These are phyloP conservation scores for Immersiporthe knoxdaviesiana DNA, from an alignment of 2,329 filamentous ascomycete genomes.

Conservation along the genomic window DNA sequence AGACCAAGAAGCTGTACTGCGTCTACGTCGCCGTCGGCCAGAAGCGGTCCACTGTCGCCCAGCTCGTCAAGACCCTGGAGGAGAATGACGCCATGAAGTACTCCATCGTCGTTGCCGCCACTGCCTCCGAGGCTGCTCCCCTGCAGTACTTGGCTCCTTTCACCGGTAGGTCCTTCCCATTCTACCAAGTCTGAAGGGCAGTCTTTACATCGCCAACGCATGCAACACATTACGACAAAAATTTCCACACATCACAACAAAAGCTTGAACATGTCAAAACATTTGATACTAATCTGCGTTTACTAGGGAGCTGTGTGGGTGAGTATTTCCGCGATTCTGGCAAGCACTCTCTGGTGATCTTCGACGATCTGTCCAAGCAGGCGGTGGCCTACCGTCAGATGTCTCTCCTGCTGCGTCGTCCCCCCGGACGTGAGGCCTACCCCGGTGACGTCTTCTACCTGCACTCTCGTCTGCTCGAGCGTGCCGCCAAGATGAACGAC, in stretches of 20 bases:
- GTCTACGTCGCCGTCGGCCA: conserved; percentile 98
- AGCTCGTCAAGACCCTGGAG: conserved; percentile 99
- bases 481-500: conserved; percentile 98
- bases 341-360: conserved; percentile 88
- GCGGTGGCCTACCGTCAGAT: conserved; percentile 79
- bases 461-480: conserved; percentile 98
- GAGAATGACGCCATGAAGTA: conserved; percentile 99
- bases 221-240: too few species aligned
- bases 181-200: neutral
- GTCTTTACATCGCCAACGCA: too few species aligned
- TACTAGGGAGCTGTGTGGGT: conserved; percentile 46
- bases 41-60: conserved; percentile 98
- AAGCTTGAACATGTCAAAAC: too few species aligned
- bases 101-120: conserved; percentile 89
- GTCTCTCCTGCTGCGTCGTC: conserved; percentile 96
- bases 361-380: conserved; percentile 97
- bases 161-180: conserved; percentile 61
- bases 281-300: neutral
- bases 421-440: conserved; percentile 98
- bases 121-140: conserved; percentile 94
- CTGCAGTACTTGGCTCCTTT: conserved; percentile 95
- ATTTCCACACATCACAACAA: too few species aligned
- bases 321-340: conserved; percentile 84
- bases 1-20: conserved; percentile 99
- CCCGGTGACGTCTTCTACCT: conserved; percentile 99